phyloP scores from a whole-genome alignment of 331 rosid species.

The Malus hybrid region DNA sequence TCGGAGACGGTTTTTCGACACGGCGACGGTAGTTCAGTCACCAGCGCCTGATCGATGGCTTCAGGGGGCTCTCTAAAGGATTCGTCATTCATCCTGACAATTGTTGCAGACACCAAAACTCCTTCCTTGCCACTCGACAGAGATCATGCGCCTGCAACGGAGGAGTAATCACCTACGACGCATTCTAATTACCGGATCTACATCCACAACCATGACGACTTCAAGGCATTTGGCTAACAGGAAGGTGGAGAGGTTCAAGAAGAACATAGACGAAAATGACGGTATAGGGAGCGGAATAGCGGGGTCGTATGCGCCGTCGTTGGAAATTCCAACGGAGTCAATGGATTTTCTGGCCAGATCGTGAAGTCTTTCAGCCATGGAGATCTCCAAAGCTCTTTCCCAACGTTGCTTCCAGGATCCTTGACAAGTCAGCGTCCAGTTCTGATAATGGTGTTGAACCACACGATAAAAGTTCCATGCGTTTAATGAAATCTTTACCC shows the following conservation, averaged over 20 bases:
- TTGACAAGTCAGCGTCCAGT: slow-evolving; percentile 34
- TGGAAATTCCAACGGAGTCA: slow-evolving; percentile 88
- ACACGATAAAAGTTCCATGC: slow-evolving; percentile 16
- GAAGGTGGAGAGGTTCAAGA: not conserved
- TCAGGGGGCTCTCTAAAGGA: slow-evolving; percentile 33
- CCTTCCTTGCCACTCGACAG: too few relatives aligned
- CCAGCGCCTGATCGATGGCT: slow-evolving; percentile 37
- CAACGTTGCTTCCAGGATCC: slow-evolving; percentile 23
- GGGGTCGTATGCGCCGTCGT: slow-evolving; percentile 36
- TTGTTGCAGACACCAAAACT: slow-evolving; percentile 12
- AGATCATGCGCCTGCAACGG: too few relatives aligned
- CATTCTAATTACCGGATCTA: too few relatives aligned
- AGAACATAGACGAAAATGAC: slow-evolving; percentile 76
- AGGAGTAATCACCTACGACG: too few relatives aligned
- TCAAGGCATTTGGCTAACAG: too few relatives aligned
- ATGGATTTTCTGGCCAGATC: slow-evolving; percentile 98
- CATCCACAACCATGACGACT: too few relatives aligned
- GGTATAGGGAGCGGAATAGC: slow-evolving; percentile 32
- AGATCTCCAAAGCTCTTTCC: slow-evolving; percentile 78
- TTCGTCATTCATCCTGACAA: slow-evolving; percentile 52
- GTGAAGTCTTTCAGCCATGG: slow-evolving; percentile 90
- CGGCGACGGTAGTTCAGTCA: slow-evolving; percentile 46
- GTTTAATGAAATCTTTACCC: slow-evolving; percentile 47
- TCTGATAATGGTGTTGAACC: slow-evolving; percentile 23
- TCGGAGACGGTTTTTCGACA: not conserved